Evolutionary conservation across 139 green algal species (phyloP), one percentile per base, ranked within the genome.

Genomic region (Pleodorina starrii): DNA sequence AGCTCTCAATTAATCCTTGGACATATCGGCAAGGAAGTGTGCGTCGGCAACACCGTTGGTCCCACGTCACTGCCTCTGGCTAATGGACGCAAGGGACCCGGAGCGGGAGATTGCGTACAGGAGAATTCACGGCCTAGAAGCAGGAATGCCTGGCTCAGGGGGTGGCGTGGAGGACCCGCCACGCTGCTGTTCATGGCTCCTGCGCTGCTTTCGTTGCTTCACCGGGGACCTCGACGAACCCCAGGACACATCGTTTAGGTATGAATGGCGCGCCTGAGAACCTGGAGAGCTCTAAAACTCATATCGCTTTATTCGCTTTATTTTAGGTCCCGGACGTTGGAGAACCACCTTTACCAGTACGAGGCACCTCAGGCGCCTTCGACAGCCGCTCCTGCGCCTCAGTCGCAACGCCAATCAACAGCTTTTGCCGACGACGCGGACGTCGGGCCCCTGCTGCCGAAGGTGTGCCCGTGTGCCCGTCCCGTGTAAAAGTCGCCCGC

Each of bases 111-210:
- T 82, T 66, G 74, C 74, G 7, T 84, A 84, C 48, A 57, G 76
- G 21, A 29, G 48, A 46, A 84, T 84, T 69, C 46, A 84, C 76
- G 76, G 76, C 19, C 7, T 84, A n/a, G 74, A 82, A 66, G 74
- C 32, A 43, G 23, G 74, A 43, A 66, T 82, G 74, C 27, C 74
- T 11, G 74, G 32, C 44, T 40, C 44, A 57, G 72, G 42, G 44
- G 44, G 48, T 9, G 29, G 40, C 32, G 23, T 11, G 74, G 72
- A 80, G 40, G 72, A 80, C 19, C 42, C 40, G 40, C 32, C 74
- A 43, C 76, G 38, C 10, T 75, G 79, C 57, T 86, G 79, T 66
- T 54, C 36, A 35, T 86, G 79, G 79, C 57, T 86, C 27, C 25
- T 74, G 17, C 74, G 76, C 7, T 29, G 36, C 57, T 86, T 38